phyloP scores from a whole-genome alignment of 1,139 yeast genomes.

The Yamadazyma aaseri region DNA sequence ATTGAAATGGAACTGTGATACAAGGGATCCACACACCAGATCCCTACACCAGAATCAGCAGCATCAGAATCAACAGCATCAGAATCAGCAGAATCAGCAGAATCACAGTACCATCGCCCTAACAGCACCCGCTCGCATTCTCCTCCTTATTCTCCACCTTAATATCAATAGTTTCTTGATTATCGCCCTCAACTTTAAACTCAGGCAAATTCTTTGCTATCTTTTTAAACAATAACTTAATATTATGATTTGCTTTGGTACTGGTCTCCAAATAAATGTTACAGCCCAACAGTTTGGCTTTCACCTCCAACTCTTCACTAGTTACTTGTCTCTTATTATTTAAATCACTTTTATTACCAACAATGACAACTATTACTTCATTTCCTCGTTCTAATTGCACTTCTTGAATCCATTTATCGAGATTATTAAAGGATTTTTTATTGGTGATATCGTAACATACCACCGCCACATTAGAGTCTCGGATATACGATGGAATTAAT shows the following conservation, averaged over 20 bases:
- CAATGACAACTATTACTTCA: constrained; percentile 47
- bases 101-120: constrained; percentile 1
- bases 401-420: constrained; percentile 52
- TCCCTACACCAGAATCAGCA: no score
- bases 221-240: constrained; percentile 81
- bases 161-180: constrained; percentile 44
- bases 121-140: constrained; percentile 5
- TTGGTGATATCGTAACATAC: constrained; percentile 92
- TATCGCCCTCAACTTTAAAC: constrained; percentile 48
- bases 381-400: constrained; percentile 77
- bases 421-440: constrained; percentile 75
- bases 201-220: constrained; percentile 92
- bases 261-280: constrained; percentile 87
- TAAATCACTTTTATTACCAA: constrained; percentile 62
- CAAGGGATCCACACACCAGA: no score
- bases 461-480: constrained; percentile 97
- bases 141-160: constrained; percentile 26
- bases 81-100: background rate
- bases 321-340: constrained; percentile 77
- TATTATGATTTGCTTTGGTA: constrained; percentile 93
- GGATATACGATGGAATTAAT: constrained; percentile 80
- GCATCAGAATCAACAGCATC: no score
- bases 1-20: no score
- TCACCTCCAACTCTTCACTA: constrained; percentile 72
- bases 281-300: constrained; percentile 54